Evolutionary conservation across 2,329 filamentous ascomycete genomes (phyloP).

Genomic region (Lachnellula subtilissima): DNA sequence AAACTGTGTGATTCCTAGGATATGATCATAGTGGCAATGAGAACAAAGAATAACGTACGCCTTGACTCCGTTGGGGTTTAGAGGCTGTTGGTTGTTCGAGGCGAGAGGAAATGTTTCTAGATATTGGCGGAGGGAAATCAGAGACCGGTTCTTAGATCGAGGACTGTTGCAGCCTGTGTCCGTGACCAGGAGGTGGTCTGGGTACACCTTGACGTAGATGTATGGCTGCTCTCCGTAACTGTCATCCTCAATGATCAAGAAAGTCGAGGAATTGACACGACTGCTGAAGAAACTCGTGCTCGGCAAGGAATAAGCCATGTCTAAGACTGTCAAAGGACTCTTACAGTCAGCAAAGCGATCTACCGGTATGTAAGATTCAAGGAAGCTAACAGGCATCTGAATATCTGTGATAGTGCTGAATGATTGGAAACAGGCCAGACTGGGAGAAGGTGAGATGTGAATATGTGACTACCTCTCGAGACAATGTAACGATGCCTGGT

Average conservation of each 20-base stretch:
- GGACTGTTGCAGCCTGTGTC: conserved; percentile 43
- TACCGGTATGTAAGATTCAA: background rate
- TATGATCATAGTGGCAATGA: conserved; percentile 45
- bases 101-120: conserved; percentile 38
- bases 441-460: no score
- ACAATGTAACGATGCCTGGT: no score
- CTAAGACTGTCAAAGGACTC: background rate
- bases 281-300: conserved; percentile 32
- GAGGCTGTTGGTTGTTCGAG: conserved; percentile 31
- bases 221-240: conserved; percentile 39
- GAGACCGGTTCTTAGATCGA: conserved; percentile 20
- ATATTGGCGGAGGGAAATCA: conserved; percentile 36
- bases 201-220: conserved; percentile 43
- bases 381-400: background rate
- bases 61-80: conserved; percentile 34
- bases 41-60: conserved; percentile 40
- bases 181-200: conserved; percentile 35
- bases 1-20: conserved; percentile 28
- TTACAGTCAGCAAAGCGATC: background rate
- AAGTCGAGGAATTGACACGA: conserved; percentile 39
- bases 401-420: background rate
- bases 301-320: conserved; percentile 1
- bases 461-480: no score
- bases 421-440: background rate
- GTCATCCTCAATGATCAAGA: conserved; percentile 41